Percentiles rank a stretch among this genome's conserved stretches.
Evolutionary conservation across 306 rosid species (phyloP).

Genomic region (Psophocarpus tetragonolobus): DNA sequence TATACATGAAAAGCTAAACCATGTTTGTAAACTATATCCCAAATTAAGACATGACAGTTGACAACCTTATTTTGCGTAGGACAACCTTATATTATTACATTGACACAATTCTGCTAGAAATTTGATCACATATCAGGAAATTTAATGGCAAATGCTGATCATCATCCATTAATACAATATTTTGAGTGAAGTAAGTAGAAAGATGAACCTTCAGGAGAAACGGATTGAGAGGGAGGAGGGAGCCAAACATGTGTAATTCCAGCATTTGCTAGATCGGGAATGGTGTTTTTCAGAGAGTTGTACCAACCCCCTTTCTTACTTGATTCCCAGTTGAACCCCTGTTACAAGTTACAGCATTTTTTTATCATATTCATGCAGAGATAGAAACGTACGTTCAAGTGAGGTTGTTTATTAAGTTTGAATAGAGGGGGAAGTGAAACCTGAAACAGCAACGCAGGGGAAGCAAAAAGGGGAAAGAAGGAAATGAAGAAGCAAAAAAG

Average conservation of each 20-base stretch:
- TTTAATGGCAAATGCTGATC: not conserved
- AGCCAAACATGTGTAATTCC: conserved; percentile 89
- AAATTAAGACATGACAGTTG: not conserved
- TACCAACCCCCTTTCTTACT: conserved; percentile 78
- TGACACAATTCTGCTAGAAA: not conserved
- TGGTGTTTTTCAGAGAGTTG: conserved; percentile 53
- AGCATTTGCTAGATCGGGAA: conserved; percentile 59
- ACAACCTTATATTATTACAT: not conserved
- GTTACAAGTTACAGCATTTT: not conserved
- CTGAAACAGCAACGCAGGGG: conserved; percentile 69
- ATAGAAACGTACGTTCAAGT: not conserved
- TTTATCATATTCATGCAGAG: not conserved
- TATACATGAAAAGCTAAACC: not conserved
- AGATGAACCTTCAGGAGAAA: conserved; percentile 46
- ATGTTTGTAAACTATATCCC: not conserved
- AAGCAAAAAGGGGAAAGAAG: conserved; percentile 43
- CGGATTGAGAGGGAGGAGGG: conserved; percentile 84
- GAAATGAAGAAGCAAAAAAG: conserved; percentile 41
- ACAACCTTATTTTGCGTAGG: not conserved
- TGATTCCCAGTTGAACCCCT: conserved; percentile 94
- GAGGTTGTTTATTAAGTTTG: not conserved
- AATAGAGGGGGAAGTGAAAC: conserved; percentile 25
- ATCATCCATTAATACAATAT: not conserved
- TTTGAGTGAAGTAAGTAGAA: not conserved
- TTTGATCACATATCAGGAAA: not conserved